phyloP scores from a whole-genome alignment of 2,329 filamentous ascomycete species.

The Penicillium italicum region DNA sequence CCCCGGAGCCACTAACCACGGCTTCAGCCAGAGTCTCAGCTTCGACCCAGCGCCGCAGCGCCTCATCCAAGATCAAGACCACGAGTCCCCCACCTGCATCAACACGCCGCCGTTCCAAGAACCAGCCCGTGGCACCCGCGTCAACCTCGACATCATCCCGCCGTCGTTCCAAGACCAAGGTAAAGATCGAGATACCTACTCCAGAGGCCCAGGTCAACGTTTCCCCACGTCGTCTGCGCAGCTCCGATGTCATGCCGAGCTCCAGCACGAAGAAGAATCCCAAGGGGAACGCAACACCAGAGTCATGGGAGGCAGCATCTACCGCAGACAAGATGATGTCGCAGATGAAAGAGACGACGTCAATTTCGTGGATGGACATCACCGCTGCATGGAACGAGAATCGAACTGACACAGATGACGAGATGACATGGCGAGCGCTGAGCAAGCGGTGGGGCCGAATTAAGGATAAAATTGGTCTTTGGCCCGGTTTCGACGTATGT shows the following conservation, averaged over 20 bases:
- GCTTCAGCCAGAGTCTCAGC: neutral
- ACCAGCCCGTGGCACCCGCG: no score
- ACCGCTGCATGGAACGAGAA: neutral
- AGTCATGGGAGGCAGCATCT: neutral
- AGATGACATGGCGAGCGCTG: neutral
- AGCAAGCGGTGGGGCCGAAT: neutral
- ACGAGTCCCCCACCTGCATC: neutral
- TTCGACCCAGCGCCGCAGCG: neutral
- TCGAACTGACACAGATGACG: neutral
- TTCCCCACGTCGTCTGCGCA: neutral
- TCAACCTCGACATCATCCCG: neutral
- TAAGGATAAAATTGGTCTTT: neutral
- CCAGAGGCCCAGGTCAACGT: neutral
- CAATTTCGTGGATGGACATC: neutral
- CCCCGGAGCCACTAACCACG: neutral
- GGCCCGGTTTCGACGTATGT: slow-evolving; percentile 2
- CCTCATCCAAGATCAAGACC: neutral
- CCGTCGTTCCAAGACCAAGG: neutral
- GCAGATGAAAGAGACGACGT: neutral
- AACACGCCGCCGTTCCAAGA: neutral
- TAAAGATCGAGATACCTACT: neutral
- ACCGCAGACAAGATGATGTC: slow-evolving; percentile 3
- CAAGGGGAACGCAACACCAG: neutral
- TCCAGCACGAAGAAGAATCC: neutral
- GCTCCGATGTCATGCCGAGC: neutral